phyloP scores from a whole-genome alignment of 2,329 filamentous ascomycete genomes.

The Thermoascus crustaceus region DNA sequence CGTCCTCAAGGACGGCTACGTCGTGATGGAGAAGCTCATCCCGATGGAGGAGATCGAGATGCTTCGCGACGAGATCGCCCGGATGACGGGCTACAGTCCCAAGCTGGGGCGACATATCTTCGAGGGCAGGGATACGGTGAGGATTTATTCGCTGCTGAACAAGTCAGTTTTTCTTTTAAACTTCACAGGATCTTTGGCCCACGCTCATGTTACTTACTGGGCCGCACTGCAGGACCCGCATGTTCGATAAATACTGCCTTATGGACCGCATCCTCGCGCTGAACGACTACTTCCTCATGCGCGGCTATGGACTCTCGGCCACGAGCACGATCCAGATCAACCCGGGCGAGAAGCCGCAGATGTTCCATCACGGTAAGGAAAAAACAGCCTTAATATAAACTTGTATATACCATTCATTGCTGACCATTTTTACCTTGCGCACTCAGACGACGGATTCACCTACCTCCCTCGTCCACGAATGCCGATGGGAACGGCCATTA shows the following conservation, averaged over 20 bases:
- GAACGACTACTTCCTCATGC: constrained; percentile 35
- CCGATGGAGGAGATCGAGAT: constrained; percentile 22
- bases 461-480: constrained; percentile 26
- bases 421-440: too few relatives aligned
- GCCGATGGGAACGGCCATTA: constrained; percentile 25
- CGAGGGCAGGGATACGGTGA: constrained; percentile 30
- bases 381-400: too few relatives aligned
- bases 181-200: too few relatives aligned
- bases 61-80: constrained; percentile 23
- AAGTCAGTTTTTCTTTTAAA: too few relatives aligned
- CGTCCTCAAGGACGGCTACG: constrained; percentile 29
- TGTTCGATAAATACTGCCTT: constrained; percentile 31
- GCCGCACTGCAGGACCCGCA: constrained; percentile 24
- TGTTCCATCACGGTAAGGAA: constrained; percentile 25
- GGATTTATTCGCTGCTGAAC: constrained; percentile 33
- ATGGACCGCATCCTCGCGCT: constrained; percentile 29
- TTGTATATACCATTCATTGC: too few relatives aligned
- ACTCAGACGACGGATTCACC: constrained; percentile 23
- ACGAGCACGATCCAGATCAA: constrained; percentile 34
- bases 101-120: constrained; percentile 28
- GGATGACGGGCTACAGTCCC: constrained; percentile 23
- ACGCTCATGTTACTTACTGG: too few relatives aligned
- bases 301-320: constrained; percentile 27
- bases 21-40: constrained; percentile 26
- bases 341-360: constrained; percentile 31